Evolutionary conservation across 2,329 filamentous ascomycete species (phyloP), one percentile per base, ranked within the genome.

Genomic region (Alternaria tenuissima): DNA sequence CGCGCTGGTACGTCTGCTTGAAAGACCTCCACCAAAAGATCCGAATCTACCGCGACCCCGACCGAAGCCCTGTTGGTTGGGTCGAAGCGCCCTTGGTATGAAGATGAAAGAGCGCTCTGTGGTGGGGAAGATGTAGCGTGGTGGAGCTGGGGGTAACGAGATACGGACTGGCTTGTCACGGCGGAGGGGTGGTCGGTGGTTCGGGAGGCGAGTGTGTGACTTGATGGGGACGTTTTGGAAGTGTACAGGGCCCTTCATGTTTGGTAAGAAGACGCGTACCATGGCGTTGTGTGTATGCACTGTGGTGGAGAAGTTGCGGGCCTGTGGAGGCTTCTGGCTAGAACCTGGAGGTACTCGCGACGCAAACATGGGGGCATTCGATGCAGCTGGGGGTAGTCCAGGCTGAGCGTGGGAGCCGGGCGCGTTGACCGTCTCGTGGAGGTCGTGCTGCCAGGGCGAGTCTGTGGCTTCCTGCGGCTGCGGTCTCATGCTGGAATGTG

Each of bases 161-260:
- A 99, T 92, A 52, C 95, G 90, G 41, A 98, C 95, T 7, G 95
- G 95, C 77, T 98, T 99, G 81, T 99, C 95, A 70, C 95, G 90
- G 64, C 95, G 91, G 49, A 99, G 86, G 52, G 95, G 95, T 20
- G 95, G 95, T 22, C 95, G 89, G 79, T 98, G 95, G 75, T 98
- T 93, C 20, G 95, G 95, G 49, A 99, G 87, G 70, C 94, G 93
- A 41, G 93, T 97, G 79, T 99, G 94, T 73, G 95, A 91, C 78
- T 92, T 95, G 66, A 96, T 88, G 47, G 91, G 88, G 65, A 96
- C 88, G 63, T 89, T 89, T 30, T 91, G 84, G 75, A 94, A 93
- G 42, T 87, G 81, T 46, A 90, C 86, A 6, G 93, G 87, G 30
- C 86, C 85, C 69, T 88, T 87, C 87, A 96, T 91, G 22, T 87